These are phyloP conservation scores for Sporothrix variecibatus DNA, from an alignment of 2,329 filamentous ascomycete species.

Conservation along the genomic window DNA sequence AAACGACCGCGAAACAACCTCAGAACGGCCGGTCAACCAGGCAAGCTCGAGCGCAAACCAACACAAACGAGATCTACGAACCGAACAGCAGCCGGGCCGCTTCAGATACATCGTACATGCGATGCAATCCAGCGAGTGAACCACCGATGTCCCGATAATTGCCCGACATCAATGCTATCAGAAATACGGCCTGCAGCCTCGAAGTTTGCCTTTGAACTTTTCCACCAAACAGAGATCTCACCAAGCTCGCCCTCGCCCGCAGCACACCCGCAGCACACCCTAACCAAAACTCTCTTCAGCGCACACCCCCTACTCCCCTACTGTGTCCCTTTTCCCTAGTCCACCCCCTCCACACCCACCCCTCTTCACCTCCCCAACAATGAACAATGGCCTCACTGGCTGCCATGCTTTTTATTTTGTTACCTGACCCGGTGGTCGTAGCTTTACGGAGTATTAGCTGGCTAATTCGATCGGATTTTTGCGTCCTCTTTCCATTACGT, in stretches of 20 bases:
- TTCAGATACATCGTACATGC: background rate
- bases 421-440: background rate
- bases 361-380: background rate
- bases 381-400: background rate
- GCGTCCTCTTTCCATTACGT: constrained; percentile 15
- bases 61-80: background rate
- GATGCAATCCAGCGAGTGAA: constrained; percentile 15
- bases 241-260: background rate
- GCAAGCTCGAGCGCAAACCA: background rate
- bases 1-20: background rate
- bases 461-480: background rate
- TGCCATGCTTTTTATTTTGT: background rate
- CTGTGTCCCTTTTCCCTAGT: background rate
- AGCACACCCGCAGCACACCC: background rate
- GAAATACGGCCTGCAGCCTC: background rate
- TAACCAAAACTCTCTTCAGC: background rate
- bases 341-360: background rate
- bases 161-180: background rate
- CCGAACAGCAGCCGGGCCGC: background rate
- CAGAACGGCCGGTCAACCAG: background rate
- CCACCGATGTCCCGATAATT: background rate
- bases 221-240: constrained; percentile 21
- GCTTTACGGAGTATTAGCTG: background rate
- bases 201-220: constrained; percentile 7
- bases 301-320: background rate